A percentile compares a stretch with the other conserved stretches of the same genome.
Conservation (phyloP, 192 early-diverging fungal genomes). For the Coemansia sp. region DNA sequence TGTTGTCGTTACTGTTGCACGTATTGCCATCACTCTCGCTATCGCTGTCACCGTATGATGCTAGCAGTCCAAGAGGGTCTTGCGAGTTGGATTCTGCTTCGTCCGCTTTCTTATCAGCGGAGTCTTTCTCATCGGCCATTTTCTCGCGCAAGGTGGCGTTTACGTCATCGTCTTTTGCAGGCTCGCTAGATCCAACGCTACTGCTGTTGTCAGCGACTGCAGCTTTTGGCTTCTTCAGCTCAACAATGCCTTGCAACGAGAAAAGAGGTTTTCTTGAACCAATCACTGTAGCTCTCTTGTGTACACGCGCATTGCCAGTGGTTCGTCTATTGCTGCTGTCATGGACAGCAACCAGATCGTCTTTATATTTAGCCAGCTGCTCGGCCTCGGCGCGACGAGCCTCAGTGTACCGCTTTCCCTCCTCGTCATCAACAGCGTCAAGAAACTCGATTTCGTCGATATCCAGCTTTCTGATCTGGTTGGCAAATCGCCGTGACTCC, state of each 20-base stretch:
- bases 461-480: slow-evolving; percentile 65
- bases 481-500: slow-evolving; percentile 55
- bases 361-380: slow-evolving; percentile 29
- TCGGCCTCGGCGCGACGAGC: slow-evolving; percentile 15
- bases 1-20: background rate
- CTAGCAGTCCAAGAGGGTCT: slow-evolving; percentile 14
- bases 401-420: slow-evolving; percentile 9
- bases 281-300: slow-evolving; percentile 4
- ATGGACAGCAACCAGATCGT: slow-evolving; percentile 14
- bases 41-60: slow-evolving; percentile 23
- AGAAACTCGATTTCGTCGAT: slow-evolving; percentile 70
- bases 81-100: background rate
- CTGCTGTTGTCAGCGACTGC: background rate
- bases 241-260: slow-evolving; percentile 4
- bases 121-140: background rate
- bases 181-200: background rate
- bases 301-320: background rate
- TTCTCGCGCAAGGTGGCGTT: background rate
- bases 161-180: background rate
- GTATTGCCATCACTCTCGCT: slow-evolving; percentile 9
- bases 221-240: background rate
- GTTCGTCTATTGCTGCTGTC: background rate
- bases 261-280: background rate
- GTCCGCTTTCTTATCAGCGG: background rate
- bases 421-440: slow-evolving; percentile 55